Conservation (phyloP, 1,284 basidiomycete species). For the Pholiota adiposa region DNA sequence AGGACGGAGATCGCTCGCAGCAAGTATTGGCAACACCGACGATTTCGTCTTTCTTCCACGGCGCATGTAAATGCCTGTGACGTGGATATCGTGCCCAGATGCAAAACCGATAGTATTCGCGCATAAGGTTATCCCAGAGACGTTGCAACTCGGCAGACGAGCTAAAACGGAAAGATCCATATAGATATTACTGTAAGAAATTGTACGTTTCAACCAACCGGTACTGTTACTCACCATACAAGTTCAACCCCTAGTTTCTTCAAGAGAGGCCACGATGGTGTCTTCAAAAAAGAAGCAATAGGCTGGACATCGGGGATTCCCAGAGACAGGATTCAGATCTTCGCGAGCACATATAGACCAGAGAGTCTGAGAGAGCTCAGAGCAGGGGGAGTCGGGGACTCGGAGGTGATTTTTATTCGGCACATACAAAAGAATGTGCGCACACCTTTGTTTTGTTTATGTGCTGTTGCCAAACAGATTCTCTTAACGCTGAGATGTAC, state of each 20-base stretch:
- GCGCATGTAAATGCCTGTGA: background rate
- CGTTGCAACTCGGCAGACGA: background rate
- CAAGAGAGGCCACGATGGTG: background rate
- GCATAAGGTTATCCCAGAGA: background rate
- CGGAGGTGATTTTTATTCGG: too few relatives aligned
- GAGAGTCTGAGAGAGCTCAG: too few relatives aligned
- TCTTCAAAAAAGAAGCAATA: background rate
- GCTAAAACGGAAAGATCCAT: background rate
- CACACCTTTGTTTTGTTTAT: conserved; percentile 2
- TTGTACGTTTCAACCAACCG: too few relatives aligned
- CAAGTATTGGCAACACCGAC: background rate
- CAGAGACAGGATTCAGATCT: background rate
- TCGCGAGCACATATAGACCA: background rate
- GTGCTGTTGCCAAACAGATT: background rate
- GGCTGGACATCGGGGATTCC: background rate
- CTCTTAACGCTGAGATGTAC: background rate
- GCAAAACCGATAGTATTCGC: background rate
- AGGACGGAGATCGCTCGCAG: background rate
- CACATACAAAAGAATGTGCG: too few relatives aligned
- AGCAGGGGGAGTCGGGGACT: too few relatives aligned
- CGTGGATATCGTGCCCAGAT: conserved; percentile 1
- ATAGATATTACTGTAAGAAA: background rate
- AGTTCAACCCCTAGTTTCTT: background rate
- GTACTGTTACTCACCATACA: too few relatives aligned
- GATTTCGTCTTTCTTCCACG: background rate